Conservation (phyloP, 345 rosid genomes). For the Lepidium africanum region DNA sequence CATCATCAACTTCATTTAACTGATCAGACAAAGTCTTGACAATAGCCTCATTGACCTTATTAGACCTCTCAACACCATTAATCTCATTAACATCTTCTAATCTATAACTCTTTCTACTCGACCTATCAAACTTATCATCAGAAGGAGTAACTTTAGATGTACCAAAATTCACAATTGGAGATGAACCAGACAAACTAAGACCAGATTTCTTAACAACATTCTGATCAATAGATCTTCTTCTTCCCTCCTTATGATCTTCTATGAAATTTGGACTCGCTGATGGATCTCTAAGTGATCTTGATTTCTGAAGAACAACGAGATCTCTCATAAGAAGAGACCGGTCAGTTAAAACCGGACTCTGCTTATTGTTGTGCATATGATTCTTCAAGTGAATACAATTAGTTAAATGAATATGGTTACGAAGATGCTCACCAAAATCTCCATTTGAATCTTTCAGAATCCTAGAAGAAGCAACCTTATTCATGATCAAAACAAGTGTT, state of each 20-base stretch:
- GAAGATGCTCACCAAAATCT: conserved; percentile 85
- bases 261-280: conserved; percentile 78
- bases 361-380: conserved; percentile 82
- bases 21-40: conserved; percentile 68
- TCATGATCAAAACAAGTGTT: conserved; percentile 54
- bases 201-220: conserved; percentile 42
- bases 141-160: conserved; percentile 56
- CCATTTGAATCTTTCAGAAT: conserved; percentile 84
- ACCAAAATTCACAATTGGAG: conserved; percentile 41
- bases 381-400: conserved; percentile 97
- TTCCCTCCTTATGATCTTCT: conserved; percentile 40
- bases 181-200: conserved; percentile 56
- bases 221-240: conserved; percentile 55
- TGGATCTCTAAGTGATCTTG: conserved; percentile 87
- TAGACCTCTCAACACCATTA: conserved; percentile 38
- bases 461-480: conserved; percentile 56
- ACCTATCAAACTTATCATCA: conserved; percentile 34
- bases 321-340: conserved; percentile 86
- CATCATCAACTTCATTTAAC: conserved; percentile 55
- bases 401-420: conserved; percentile 89
- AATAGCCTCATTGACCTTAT: conserved; percentile 28
- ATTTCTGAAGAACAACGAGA: conserved; percentile 80
- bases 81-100: conserved; percentile 30
- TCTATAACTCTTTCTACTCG: conserved; percentile 43
- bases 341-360: conserved; percentile 69